Evolutionary conservation across 371 early-diverging fungal species (phyloP), one percentile per base, ranked within the genome.

Genomic region (Fennellomyces sp.): DNA sequence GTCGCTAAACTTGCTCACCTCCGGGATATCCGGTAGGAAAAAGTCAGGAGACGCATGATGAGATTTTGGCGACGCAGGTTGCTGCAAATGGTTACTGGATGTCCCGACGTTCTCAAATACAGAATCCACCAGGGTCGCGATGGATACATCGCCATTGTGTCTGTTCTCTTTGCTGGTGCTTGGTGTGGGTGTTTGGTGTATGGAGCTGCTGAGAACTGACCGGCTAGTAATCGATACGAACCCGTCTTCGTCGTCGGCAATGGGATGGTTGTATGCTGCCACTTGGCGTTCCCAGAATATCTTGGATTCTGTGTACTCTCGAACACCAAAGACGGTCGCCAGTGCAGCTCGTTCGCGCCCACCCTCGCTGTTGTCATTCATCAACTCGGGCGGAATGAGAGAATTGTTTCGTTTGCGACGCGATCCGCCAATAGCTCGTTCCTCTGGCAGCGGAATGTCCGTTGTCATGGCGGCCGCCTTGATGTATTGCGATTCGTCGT

Each of bases 311-410:
- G 75, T 68, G 30, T 80, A 80, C 56, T 80, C 80, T 26, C 71
- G 75, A 5, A 76, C 75, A 47, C 80, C 80, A 63, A 80, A 80
- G 3, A 80, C 80, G 5, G 77, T 76, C 5, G 80, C 80, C 11
- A 80, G 39, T 8, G 80, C 77, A 23, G 77, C 80, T 38, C 75
- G 69, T 54, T 80, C 80, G 35, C 69, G 54, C 8, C 72, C 70
- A 27, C 76, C 76, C 60, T 76, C 76, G 33, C 59, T 65, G 25
- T 55, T 69, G 39, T 75, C 70, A 29, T 66, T 76, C 68, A 74
- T 68, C 5, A 74, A 60, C 21, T 76, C 76, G 2, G 64, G 55
- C 11, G 73, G 72, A 42, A 72, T 78, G 10, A 80, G 55, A 10
- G 79, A 79, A 35, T 75, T 73, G 50, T 73, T 74, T 48, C 75